Percentiles rank a stretch among this genome's conserved stretches.
phyloP scores from a whole-genome alignment of 176 grass and related monocot species.

The Oryza rufipogon region DNA sequence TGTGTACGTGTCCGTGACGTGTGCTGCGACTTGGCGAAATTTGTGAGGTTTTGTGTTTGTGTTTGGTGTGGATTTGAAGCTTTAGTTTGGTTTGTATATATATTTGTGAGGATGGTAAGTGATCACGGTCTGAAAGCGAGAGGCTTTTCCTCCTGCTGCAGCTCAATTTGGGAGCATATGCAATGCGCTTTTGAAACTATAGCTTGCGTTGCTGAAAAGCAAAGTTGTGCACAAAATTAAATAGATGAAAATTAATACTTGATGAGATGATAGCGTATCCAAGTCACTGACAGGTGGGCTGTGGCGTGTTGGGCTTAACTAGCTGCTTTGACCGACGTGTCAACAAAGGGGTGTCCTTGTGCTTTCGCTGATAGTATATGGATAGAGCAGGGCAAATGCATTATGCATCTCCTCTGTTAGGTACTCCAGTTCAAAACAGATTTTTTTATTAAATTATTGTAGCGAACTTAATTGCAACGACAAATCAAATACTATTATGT shows the following conservation, averaged over 20 bases:
- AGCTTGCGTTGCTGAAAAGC: slow-evolving; percentile 32
- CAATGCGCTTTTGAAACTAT: neutral
- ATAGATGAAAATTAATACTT: neutral
- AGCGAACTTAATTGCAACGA: no score
- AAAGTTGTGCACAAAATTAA: neutral
- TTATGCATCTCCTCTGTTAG: no score
- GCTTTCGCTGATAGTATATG: neutral
- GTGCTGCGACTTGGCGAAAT: neutral
- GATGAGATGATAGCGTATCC: neutral
- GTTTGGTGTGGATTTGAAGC: neutral
- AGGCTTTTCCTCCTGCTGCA: neutral
- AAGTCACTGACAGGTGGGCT: neutral
- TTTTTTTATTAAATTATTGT: no score
- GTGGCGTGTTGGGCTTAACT: neutral
- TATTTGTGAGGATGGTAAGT: neutral
- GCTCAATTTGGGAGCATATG: neutral
- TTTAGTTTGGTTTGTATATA: slow-evolving; percentile 18
- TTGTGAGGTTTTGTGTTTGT: no score
- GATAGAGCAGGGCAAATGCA: neutral
- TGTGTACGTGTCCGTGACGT: neutral
- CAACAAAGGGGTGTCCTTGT: neutral
- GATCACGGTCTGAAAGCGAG: slow-evolving; percentile 48
- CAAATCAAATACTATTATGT: no score
- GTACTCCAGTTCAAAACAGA: no score
- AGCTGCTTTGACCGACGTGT: slow-evolving; percentile 6